Base-by-base conservation (phyloP, 345 rosid genomes). In the Camelina laxa region DNA sequence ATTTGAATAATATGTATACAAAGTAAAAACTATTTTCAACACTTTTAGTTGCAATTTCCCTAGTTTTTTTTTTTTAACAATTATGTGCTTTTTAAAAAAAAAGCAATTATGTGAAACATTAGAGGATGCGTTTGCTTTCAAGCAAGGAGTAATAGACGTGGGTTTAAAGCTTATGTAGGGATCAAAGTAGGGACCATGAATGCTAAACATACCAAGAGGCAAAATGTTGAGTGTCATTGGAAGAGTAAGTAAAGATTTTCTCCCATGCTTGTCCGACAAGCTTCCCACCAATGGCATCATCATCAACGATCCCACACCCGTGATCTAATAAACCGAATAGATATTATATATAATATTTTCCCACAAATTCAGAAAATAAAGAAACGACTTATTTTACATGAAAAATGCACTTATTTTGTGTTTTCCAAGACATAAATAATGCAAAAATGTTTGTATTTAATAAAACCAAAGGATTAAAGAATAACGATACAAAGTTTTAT, bases 271-370 rank as follows among this genome's bases (percentile, higher is more conserved):
- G 75, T 93, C 98, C 1, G 98, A 93, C 47, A 93, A 85, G 72
- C 87, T 88, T 63, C 98, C 97, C 11, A 93, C 60, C 72, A 91
- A 42, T 24, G 98, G 98, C 96, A 86, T 87, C 97, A 84, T 76
- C 64, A 89, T 84, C 49, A 93, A 82, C 1, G 97, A 79, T 50
- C 98, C 98, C 72, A 89, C 51, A 61, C 98, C 98, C 47, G 77
- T 85, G 2, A 91, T 75, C 97, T 93, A 91, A 49, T 64, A 7
- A 27, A 42, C 36, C 17, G 4, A 39, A 49, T 49, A 9, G 2
- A 17, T 49, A 33, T 27, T 27, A 4, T 27, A 3, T 27, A 27
- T 27, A 27, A 6, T 7, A 35, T 35, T 41, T 47, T 8, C 21
- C 20, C 9, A 17, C 11, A 55, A 27, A 56, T 7, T 15, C 10